phyloP scores from a whole-genome alignment of 1,284 basidiomycete genomes.

The Porodaedalea pini region DNA sequence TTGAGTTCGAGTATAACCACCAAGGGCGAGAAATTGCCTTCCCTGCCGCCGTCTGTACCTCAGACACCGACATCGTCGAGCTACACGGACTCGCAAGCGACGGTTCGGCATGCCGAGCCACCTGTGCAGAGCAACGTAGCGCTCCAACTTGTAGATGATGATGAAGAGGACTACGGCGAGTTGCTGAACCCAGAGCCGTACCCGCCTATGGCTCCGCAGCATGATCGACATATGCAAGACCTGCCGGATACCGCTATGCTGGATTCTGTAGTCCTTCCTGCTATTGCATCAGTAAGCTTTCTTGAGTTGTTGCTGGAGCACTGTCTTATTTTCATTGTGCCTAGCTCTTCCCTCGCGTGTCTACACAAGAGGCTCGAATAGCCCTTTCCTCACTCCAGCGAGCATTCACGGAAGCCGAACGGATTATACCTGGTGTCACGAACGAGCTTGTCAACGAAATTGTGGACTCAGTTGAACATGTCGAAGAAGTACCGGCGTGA shows the following conservation, averaged over 20 bases:
- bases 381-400: conserved; percentile 81
- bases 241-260: conserved; percentile 86
- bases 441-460: conserved; percentile 82
- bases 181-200: conserved; percentile 14
- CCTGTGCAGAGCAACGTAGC: conserved; percentile 33
- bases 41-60: conserved; percentile 42
- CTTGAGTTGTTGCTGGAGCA: conserved; percentile 11
- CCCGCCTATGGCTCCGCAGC: conserved; percentile 31
- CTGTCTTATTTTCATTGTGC: conserved; percentile 3
- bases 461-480: conserved; percentile 87
- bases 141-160: conserved; percentile 64
- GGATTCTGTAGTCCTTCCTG: conserved; percentile 91
- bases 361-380: conserved; percentile 81
- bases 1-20: conserved; percentile 41
- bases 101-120: conserved; percentile 53
- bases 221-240: conserved; percentile 45
- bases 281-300: conserved; percentile 79
- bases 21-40: conserved; percentile 57
- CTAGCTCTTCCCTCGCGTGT: conserved; percentile 85
- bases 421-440: conserved; percentile 81
- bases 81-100: conserved; percentile 54
- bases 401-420: conserved; percentile 89
- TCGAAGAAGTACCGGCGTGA: conserved; percentile 56
- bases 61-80: conserved; percentile 28
- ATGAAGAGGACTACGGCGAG: conserved; percentile 42